phyloP scores from a whole-genome alignment of 257 asterid genomes.

The Rauvolfia tetraphylla region DNA sequence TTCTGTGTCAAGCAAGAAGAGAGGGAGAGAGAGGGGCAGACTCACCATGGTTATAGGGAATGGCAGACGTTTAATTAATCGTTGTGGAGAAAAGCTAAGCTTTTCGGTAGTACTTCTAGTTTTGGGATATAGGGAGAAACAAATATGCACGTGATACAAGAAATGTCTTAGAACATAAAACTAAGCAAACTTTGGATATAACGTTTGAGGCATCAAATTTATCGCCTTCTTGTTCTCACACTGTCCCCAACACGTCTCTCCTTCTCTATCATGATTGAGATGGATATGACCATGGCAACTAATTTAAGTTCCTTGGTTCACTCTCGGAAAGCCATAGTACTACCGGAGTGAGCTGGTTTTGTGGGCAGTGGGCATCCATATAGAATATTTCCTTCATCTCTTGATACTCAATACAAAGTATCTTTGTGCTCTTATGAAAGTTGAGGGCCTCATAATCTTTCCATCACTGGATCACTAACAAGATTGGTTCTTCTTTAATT shows the following conservation, averaged over 20 bases:
- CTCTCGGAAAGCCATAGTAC: neutral
- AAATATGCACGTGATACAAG: neutral
- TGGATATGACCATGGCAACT: conserved; percentile 41
- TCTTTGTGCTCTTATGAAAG: no score
- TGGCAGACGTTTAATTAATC: neutral
- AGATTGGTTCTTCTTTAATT: no score
- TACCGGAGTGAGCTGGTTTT: no score
- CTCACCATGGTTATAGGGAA: neutral
- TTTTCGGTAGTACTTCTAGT: neutral
- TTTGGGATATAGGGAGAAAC: conserved; percentile 1
- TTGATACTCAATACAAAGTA: neutral
- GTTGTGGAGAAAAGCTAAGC: neutral
- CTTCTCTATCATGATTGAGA: conserved; percentile 31
- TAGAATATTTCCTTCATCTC: no score
- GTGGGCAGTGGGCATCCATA: neutral
- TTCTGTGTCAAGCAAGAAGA: neutral
- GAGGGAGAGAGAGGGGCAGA: neutral
- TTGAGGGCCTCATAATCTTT: neutral
- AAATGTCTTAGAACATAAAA: neutral
- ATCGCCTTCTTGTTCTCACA: conserved; percentile 30
- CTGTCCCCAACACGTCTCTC: conserved; percentile 1
- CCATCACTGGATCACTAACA: neutral
- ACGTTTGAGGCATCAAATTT: conserved; percentile 35
- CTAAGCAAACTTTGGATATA: conserved; percentile 25
- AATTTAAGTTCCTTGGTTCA: conserved; percentile 3